phyloP scores from a whole-genome alignment of 1,284 basidiomycete genomes.

The Bjerkandera adusta region DNA sequence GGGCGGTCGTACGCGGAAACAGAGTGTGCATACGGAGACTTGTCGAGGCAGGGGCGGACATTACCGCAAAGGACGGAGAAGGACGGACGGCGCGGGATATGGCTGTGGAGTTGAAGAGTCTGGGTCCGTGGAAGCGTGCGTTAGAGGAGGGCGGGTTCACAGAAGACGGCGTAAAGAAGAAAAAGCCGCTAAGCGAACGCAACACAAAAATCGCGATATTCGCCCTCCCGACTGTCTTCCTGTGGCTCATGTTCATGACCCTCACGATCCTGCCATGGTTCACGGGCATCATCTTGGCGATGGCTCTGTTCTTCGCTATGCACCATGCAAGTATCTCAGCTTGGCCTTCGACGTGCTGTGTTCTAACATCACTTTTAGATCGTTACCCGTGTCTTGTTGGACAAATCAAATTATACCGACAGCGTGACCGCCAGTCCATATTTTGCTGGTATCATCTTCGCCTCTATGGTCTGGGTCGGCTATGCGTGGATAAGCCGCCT shows the following conservation, averaged over 20 bases:
- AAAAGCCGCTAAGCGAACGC: slow-evolving; percentile 69
- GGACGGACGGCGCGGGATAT: slow-evolving; percentile 93
- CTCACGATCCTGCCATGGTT: slow-evolving; percentile 87
- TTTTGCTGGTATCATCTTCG: slow-evolving; percentile 88
- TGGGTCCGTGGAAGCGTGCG: slow-evolving; percentile 86
- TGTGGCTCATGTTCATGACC: slow-evolving; percentile 84
- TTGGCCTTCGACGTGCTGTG: slow-evolving; percentile 15
- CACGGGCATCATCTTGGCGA: slow-evolving; percentile 77
- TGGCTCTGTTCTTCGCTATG: slow-evolving; percentile 88
- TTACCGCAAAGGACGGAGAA: slow-evolving; percentile 79
- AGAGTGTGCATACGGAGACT: slow-evolving; percentile 82
- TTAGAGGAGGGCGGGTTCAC: slow-evolving; percentile 83
- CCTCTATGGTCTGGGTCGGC: slow-evolving; percentile 84
- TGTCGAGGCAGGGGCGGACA: slow-evolving; percentile 82
- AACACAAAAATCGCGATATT: slow-evolving; percentile 86
- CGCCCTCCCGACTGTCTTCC: slow-evolving; percentile 71
- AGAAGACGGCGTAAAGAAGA: slow-evolving; percentile 70
- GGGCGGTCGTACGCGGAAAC: slow-evolving; percentile 98
- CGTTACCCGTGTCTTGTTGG: slow-evolving; percentile 80
- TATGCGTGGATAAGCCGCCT: slow-evolving; percentile 82
- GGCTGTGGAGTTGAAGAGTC: slow-evolving; percentile 89
- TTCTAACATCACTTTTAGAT: slow-evolving; percentile 45
- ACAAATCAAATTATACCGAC: slow-evolving; percentile 74
- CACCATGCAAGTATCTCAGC: slow-evolving; percentile 69
- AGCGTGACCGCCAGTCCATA: slow-evolving; percentile 83